Base-by-base conservation (phyloP, 352 stramenopile species). In the Globisporangium takayamanum region DNA sequence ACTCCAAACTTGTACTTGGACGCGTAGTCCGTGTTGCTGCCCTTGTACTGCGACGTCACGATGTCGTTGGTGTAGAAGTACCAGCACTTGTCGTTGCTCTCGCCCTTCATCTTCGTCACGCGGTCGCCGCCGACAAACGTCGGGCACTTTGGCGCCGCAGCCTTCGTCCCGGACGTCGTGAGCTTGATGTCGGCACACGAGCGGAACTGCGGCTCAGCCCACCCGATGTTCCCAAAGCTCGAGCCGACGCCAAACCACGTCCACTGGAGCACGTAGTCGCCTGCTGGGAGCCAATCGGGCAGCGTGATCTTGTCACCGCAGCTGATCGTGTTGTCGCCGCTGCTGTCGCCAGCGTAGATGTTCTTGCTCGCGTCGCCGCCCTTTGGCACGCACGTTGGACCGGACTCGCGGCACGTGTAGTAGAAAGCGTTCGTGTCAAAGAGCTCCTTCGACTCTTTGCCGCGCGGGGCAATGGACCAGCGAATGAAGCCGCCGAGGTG, bases 251-350 rank as follows among this genome's bases (percentile, higher is more conserved):
- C 59, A 26, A 80, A 73, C 76, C 76, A 84, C 22, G 72, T 70
- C 76, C 73, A 84, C 57, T 87, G 76, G 52, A 87, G 55, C 39
- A 84, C 74, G 46, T 85, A 85, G 63, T 85, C 75, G 3, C 75
- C 75, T 30, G 70, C 60, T 14, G 59, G 52, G 1, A 80, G 51
- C 67, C 73, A 79, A 53, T 82, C 64, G 0, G 75, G 75, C 0
- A 85, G 65, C 46, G 61, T 78, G 63, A 85, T 72, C n/a, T 73
- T 80, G 50, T 72, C 70, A 7, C 67, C 64, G 15, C 75, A 85
- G 16, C 58, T 61, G 49, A 85, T 80, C 14, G 59, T 64, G 28
- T 80, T 61, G 57, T 66, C 66, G 5, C 58, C 67, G 5, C 63
- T 63, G 50, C 57, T 67, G 58, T 86, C 76, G n/a, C 67, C 67